These are phyloP conservation scores for Microcera coccophila DNA, from an alignment of 2,329 filamentous ascomycete genomes.

Conservation along the genomic window DNA sequence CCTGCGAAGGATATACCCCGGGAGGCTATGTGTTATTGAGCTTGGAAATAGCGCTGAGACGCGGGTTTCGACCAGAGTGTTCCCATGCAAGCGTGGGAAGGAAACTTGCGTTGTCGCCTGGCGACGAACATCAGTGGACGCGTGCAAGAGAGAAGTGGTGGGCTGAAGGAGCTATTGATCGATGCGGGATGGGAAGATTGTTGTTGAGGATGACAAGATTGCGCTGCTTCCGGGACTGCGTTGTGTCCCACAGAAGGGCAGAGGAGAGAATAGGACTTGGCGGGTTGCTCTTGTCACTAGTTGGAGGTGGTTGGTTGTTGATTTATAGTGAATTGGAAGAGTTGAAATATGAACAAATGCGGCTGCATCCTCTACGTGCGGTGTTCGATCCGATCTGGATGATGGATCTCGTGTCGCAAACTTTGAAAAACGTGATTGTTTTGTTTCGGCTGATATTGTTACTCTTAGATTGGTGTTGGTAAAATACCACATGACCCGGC, in stretches of 20 bases:
- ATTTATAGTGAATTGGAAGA: conserved; percentile 19
- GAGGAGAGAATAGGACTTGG: conserved; percentile 12
- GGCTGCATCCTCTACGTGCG: too few species aligned
- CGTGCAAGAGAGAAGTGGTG: conserved; percentile 30
- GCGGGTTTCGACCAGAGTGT: conserved; percentile 20
- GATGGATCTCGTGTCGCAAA: too few species aligned
- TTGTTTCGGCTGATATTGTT: too few species aligned
- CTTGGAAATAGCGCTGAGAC: conserved; percentile 30
- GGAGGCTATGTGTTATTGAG: conserved; percentile 38
- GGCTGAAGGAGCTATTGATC: conserved; percentile 31
- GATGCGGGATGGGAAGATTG: conserved; percentile 24
- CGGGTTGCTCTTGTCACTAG: conserved; percentile 10
- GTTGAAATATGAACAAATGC: conserved; percentile 25
- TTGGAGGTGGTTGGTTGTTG: conserved; percentile 15
- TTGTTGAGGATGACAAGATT: conserved; percentile 18
- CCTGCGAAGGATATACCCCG: conserved; percentile 42
- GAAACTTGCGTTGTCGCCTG: conserved; percentile 24
- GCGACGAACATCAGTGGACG: conserved; percentile 27
- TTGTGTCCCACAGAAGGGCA: conserved; percentile 20
- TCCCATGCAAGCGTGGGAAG: conserved; percentile 14
- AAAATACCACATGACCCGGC: too few species aligned
- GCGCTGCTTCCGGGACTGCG: conserved; percentile 3
- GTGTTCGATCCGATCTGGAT: too few species aligned
- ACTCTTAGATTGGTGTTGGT: too few species aligned
- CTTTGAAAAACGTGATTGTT: too few species aligned